Evolutionary conservation across 2,329 filamentous ascomycete genomes (phyloP), one percentile per base, ranked within the genome.

Genomic region (Neurospora sp.): DNA sequence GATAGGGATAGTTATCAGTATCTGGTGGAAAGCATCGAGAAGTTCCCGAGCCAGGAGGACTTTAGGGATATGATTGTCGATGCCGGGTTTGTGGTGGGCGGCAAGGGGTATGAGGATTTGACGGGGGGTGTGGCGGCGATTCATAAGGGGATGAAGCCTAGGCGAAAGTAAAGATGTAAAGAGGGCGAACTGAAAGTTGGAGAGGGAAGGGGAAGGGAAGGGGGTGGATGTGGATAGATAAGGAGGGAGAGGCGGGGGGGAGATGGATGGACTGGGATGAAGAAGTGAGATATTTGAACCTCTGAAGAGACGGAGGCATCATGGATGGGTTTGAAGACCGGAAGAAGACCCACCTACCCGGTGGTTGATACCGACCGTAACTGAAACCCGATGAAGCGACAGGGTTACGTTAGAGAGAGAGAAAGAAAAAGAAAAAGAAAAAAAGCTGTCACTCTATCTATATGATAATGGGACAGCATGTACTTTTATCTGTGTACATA

Each of bases 1-100:
- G 96, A 99, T 79, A 86, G 95, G 70, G 95, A 96, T 77, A 97
- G 93, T 79, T 99, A 99, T 81, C 96, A 99, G 84, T 99, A 99
- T 81, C 85, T 99, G 10, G 96, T 99, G 10, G 96, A 99, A 85
- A 97, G 94, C 80, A 99, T 99, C 80, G 94, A 97, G 81, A 85
- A 87, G 67, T 98, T 98, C 79, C 96, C 96, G 0, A 90, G 84
- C 74, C 96, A 99, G 83, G 86, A 89, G 68, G 89, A 93, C 74
- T 99, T 97, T 78, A 87, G 90, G 73, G 85, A 88, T 40, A 93
- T 97, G 92, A 96, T 97, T 77, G 80, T 87, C 74, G 87, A 90
- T 36, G 95, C 93, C 3, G 95, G 95, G 1, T 99, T 99, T 78
- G 83, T 91, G 73, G 89, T 97, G 62, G 93, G 92, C 1, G 93